Evolutionary conservation across 306 rosid genomes (phyloP).

Genomic region (Dryas octopetala): DNA sequence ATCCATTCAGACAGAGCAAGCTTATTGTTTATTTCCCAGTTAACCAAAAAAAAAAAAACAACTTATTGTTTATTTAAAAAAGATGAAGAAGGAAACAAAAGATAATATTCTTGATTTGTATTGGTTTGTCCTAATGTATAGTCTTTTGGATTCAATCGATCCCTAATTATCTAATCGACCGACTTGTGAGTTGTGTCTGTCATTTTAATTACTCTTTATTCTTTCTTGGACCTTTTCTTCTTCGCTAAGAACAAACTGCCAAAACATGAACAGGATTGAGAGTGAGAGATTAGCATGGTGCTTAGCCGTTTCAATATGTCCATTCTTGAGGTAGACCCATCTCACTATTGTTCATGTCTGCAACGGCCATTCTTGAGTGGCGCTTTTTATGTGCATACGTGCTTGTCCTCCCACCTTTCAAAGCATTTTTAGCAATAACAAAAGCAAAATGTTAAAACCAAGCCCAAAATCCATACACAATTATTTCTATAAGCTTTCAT

Average conservation of each 20-base stretch:
- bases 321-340: constrained; percentile 76
- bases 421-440: constrained; percentile 19
- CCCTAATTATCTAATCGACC: background rate
- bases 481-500: too few species aligned
- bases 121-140: constrained; percentile 14
- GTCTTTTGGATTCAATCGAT: background rate
- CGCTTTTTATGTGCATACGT: constrained; percentile 45
- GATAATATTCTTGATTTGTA: background rate
- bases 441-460: background rate
- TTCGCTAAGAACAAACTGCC: constrained; percentile 8
- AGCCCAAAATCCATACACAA: background rate
- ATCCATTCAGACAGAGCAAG: background rate
- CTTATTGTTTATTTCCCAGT: background rate
- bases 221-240: constrained; percentile 3
- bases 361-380: constrained; percentile 14
- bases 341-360: constrained; percentile 40
- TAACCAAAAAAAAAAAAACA: too few species aligned
- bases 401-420: constrained; percentile 32
- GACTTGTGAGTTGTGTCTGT: background rate
- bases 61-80: constrained; percentile 1
- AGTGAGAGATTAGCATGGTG: background rate
- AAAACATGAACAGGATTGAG: constrained; percentile 4
- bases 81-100: background rate
- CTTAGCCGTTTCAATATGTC: constrained; percentile 54
- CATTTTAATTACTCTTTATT: constrained; percentile 12